These are phyloP conservation scores for Ajuga chamaepitys DNA, from an alignment of 257 asterid species.

Conservation along the genomic window DNA sequence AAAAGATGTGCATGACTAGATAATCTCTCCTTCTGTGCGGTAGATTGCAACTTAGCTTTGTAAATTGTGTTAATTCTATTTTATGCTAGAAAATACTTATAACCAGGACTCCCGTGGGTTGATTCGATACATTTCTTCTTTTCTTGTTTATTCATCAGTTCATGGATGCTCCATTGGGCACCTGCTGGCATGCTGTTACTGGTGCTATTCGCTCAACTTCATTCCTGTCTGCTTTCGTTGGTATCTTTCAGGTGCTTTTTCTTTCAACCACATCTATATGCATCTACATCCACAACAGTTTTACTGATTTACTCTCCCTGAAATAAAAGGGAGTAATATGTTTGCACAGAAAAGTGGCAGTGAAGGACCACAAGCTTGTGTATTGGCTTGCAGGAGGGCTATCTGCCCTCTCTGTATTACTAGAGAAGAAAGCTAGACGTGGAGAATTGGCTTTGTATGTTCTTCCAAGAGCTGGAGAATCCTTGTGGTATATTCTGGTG, in stretches of 20 bases:
- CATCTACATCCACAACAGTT: slow-evolving; percentile 8
- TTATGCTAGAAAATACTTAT: not conserved
- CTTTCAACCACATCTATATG: slow-evolving; percentile 9
- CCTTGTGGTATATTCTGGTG: slow-evolving; percentile 89
- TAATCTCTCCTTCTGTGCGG: not conserved
- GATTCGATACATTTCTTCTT: not conserved
- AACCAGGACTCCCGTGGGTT: slow-evolving; percentile 1
- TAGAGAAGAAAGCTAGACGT: slow-evolving; percentile 98
- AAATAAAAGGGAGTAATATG: slow-evolving; percentile 79
- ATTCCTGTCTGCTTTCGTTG: slow-evolving; percentile 94
- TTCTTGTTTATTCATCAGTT: slow-evolving; percentile 40
- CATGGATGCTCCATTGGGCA: slow-evolving; percentile 84
- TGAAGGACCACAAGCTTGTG: slow-evolving; percentile 90
- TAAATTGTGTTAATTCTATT: not conserved
- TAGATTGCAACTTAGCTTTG: not conserved
- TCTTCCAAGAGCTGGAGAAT: slow-evolving; percentile 98
- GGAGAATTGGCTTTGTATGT: slow-evolving; percentile 91
- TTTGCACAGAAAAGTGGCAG: slow-evolving; percentile 76
- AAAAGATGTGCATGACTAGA: not conserved
- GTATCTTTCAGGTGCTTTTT: slow-evolving; percentile 79
- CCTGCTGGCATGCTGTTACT: slow-evolving; percentile 82
- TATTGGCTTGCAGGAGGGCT: slow-evolving; percentile 92
- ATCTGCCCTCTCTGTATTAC: slow-evolving; percentile 82
- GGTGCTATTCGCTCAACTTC: slow-evolving; percentile 93
- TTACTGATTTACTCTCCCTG: slow-evolving; percentile 31